A percentile compares a stretch with the other conserved stretches of the same genome.
phyloP scores from a whole-genome alignment of 2,329 filamentous ascomycete genomes.

The Immersiporthe knoxdaviesiana region DNA sequence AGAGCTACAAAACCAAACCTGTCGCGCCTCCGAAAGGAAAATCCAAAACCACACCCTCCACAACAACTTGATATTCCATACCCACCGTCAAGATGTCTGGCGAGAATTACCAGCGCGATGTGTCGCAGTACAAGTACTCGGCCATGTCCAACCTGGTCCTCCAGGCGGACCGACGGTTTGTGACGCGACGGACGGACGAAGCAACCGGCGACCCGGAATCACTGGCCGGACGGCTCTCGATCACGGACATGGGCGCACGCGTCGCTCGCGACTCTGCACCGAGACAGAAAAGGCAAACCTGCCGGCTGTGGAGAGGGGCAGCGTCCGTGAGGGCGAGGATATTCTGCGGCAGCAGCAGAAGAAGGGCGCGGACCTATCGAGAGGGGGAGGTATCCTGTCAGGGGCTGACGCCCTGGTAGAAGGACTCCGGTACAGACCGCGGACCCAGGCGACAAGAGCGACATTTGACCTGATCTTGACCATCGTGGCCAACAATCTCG shows the following conservation, averaged over 20 bases:
- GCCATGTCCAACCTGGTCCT: constrained; percentile 99
- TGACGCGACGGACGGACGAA: constrained; percentile 90
- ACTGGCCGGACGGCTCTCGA: constrained; percentile 88
- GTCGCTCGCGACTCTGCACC: constrained; percentile 79
- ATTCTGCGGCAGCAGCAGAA: constrained; percentile 86
- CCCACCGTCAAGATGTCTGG: constrained; percentile 62
- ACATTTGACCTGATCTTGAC: constrained; percentile 95
- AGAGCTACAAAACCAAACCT: constrained; percentile 18
- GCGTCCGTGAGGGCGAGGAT: constrained; percentile 78
- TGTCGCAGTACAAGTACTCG: constrained; percentile 98
- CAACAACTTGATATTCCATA: constrained; percentile 2
- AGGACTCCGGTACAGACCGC: constrained; percentile 87
- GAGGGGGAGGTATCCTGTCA: constrained; percentile 78
- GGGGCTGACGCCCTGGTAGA: constrained; percentile 87
- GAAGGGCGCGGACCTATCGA: constrained; percentile 72
- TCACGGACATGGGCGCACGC: constrained; percentile 90
- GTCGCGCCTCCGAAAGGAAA: constrained; percentile 16
- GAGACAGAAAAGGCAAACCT: constrained; percentile 75
- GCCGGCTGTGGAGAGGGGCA: constrained; percentile 73
- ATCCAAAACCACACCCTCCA: background rate
- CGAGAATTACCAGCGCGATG: constrained; percentile 71
- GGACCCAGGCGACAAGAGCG: constrained; percentile 86
- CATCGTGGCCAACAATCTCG: constrained; percentile 83
- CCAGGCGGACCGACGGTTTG: constrained; percentile 97
- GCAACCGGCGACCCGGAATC: constrained; percentile 97